Evolutionary conservation across 2,329 filamentous ascomycete species (phyloP).

Genomic region (Alternaria triticina): DNA sequence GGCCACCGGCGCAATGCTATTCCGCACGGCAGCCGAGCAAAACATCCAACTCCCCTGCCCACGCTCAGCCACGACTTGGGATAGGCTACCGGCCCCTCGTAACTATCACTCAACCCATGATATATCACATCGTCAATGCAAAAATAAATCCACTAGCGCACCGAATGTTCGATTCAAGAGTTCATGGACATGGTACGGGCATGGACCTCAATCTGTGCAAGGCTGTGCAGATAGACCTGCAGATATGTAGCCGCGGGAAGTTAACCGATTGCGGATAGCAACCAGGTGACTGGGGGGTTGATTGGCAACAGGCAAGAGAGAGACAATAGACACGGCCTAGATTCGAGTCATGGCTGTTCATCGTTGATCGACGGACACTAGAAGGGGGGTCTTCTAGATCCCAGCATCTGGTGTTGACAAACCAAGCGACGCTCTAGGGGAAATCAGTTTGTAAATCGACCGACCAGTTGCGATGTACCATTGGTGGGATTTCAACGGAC

Average conservation of each 20-base stretch:
- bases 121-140: neutral
- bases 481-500: constrained; percentile 1
- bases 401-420: neutral
- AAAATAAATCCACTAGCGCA: constrained; percentile 11
- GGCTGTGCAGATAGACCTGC: constrained; percentile 14
- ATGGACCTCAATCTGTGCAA: constrained; percentile 12
- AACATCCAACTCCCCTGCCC: neutral
- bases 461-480: neutral
- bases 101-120: neutral
- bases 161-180: constrained; percentile 16
- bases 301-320: constrained; percentile 2
- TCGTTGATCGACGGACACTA: constrained; percentile 1
- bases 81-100: neutral
- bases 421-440: neutral
- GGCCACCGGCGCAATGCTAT: constrained; percentile 6
- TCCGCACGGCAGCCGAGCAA: constrained; percentile 3
- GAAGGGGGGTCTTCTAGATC: constrained; percentile 9
- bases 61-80: neutral
- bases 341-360: neutral
- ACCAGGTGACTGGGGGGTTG: constrained; percentile 3
- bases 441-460: neutral
- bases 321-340: constrained; percentile 2
- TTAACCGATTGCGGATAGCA: constrained; percentile 11
- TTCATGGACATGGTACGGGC: constrained; percentile 13
- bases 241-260: constrained; percentile 25